Conservation (phyloP, 2,329 filamentous ascomycete species). For the Fusarium hainanense region DNA sequence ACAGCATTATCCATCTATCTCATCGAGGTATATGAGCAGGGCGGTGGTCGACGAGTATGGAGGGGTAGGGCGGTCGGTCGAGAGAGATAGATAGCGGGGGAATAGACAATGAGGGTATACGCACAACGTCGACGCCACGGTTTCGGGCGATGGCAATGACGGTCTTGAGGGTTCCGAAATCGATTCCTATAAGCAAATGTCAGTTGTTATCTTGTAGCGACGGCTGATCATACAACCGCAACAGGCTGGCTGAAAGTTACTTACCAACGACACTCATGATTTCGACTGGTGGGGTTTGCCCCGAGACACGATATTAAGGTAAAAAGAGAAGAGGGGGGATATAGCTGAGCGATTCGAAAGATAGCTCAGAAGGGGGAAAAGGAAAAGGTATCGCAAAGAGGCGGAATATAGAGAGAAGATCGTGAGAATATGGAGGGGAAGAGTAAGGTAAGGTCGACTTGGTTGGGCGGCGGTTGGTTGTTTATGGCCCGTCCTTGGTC, state of each 20-base stretch:
- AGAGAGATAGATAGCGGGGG: slow-evolving; percentile 24
- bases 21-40: slow-evolving; percentile 3
- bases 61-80: slow-evolving; percentile 25
- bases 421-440: slow-evolving; percentile 35
- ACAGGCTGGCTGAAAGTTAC: not conserved
- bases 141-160: slow-evolving; percentile 98
- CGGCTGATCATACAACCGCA: not conserved
- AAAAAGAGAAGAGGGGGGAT: slow-evolving; percentile 20
- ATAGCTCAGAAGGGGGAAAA: slow-evolving; percentile 40
- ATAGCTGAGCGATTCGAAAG: slow-evolving; percentile 29
- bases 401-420: slow-evolving; percentile 27
- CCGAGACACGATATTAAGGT: slow-evolving; percentile 38
- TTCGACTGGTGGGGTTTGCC: slow-evolving; percentile 47
- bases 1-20: slow-evolving; percentile 2
- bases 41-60: slow-evolving; percentile 2
- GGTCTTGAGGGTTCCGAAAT: slow-evolving; percentile 96
- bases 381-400: slow-evolving; percentile 32
- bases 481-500: slow-evolving; percentile 28
- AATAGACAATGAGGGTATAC: slow-evolving; percentile 57
- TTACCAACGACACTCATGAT: slow-evolving; percentile 68
- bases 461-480: slow-evolving; percentile 34
- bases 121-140: slow-evolving; percentile 97
- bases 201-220: slow-evolving; percentile 22
- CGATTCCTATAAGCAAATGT: slow-evolving; percentile 71
- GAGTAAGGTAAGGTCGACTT: slow-evolving; percentile 18